Conservation (phyloP, 768 basidiomycete genomes). For the Cyathus striatus region DNA sequence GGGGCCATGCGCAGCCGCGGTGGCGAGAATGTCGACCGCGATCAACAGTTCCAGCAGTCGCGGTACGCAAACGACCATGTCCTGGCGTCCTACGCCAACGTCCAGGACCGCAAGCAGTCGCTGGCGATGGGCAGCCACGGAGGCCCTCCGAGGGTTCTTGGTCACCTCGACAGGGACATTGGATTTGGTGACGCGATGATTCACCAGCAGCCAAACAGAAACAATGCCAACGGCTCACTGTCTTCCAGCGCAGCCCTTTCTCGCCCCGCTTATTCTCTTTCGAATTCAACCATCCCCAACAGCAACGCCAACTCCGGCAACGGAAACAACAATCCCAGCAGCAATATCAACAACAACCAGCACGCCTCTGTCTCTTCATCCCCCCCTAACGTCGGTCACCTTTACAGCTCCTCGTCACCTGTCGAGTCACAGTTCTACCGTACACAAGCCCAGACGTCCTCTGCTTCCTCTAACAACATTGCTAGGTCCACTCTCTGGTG, state of each 20-base stretch:
- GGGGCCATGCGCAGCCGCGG: slow-evolving; percentile 16
- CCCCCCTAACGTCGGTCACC: slow-evolving; percentile 11
- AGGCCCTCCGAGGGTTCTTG: too few species aligned
- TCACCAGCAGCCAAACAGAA: slow-evolving; percentile 35
- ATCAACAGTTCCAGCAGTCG: slow-evolving; percentile 5
- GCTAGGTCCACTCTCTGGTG: slow-evolving; percentile 73
- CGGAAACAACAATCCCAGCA: background rate
- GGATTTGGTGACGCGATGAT: slow-evolving; percentile 14
- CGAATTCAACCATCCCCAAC: slow-evolving; percentile 4
- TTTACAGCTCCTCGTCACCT: background rate
- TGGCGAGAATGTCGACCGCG: slow-evolving; percentile 14
- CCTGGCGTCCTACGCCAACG: slow-evolving; percentile 16
- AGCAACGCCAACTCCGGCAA: background rate
- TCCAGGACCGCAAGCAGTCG: slow-evolving; percentile 15
- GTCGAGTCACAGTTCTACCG: slow-evolving; percentile 14
- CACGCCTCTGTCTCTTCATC: slow-evolving; percentile 30
- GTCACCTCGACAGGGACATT: slow-evolving; percentile 26
- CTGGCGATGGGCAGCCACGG: slow-evolving; percentile 18
- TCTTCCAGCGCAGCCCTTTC: slow-evolving; percentile 22
- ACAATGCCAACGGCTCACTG: slow-evolving; percentile 26
- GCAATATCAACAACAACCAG: slow-evolving; percentile 5
- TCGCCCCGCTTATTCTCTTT: slow-evolving; percentile 44
- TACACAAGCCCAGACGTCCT: slow-evolving; percentile 7
- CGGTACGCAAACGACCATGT: slow-evolving; percentile 2
- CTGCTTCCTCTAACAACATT: slow-evolving; percentile 12